Conservation (phyloP, 768 basidiomycete species). For the Lactarius psammicola region DNA sequence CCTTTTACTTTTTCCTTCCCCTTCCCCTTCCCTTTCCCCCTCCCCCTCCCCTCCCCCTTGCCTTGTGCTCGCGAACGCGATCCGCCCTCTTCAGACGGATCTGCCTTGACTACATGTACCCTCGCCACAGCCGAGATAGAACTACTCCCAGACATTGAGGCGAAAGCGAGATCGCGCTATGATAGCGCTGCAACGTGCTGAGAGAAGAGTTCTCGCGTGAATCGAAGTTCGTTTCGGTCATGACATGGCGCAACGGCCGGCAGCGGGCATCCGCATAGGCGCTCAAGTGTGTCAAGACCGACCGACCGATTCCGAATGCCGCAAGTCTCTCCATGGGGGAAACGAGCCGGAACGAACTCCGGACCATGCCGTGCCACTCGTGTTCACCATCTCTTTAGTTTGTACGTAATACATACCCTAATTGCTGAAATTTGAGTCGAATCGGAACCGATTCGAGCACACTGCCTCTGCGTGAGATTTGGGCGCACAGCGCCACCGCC, state of each 20-base stretch:
- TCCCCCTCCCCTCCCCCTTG: no score
- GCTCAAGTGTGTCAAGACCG: neutral
- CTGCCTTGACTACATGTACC: conserved; percentile 3
- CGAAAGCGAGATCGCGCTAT: neutral
- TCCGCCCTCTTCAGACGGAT: neutral
- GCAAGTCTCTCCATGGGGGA: neutral
- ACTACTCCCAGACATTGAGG: neutral
- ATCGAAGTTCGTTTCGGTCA: no score
- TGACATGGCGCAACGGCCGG: neutral
- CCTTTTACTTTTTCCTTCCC: no score
- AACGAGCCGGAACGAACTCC: neutral
- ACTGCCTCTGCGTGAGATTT: neutral
- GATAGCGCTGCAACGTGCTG: neutral
- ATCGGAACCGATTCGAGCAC: neutral
- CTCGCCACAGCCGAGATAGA: neutral
- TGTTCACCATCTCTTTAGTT: neutral
- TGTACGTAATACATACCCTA: neutral
- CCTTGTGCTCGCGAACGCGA: neutral
- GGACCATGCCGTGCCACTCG: neutral
- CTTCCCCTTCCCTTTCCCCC: neutral
- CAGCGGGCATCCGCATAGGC: neutral
- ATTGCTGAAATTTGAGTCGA: neutral
- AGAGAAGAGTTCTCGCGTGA: neutral
- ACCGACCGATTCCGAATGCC: neutral
- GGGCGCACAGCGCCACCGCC: neutral